A percentile compares a stretch with the other conserved stretches of the same genome.
These are phyloP conservation scores for Acer negundo DNA, from an alignment of 345 rosid genomes.

Conservation along the genomic window DNA sequence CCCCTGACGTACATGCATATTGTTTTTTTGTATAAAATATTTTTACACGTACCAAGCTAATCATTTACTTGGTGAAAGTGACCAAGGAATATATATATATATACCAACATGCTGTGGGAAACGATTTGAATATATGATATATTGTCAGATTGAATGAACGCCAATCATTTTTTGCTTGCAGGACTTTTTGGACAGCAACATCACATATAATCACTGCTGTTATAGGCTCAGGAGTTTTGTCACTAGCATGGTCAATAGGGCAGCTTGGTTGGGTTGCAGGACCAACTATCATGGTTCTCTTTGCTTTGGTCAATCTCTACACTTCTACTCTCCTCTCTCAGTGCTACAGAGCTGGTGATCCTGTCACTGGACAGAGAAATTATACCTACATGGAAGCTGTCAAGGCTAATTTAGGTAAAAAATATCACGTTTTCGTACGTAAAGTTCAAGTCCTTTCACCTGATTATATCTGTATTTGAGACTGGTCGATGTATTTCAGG, in stretches of 20 bases:
- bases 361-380: slow-evolving; percentile 45
- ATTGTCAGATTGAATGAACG: no score
- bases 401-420: slow-evolving; percentile 41
- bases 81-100: no score
- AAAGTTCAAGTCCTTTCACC: no score
- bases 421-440: no score
- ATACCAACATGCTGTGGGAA: no score
- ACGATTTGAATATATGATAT: no score
- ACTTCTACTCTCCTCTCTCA: slow-evolving; percentile 39
- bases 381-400: slow-evolving; percentile 59
- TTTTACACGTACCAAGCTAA: no score
- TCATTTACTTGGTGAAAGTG: neutral
- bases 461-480: no score
- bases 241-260: slow-evolving; percentile 53
- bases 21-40: no score
- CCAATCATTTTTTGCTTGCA: slow-evolving; percentile 4
- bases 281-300: slow-evolving; percentile 39
- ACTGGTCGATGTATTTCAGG: slow-evolving; percentile 25
- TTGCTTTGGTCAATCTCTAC: slow-evolving; percentile 47
- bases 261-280: slow-evolving; percentile 63
- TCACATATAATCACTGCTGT: slow-evolving; percentile 56
- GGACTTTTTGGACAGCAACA: slow-evolving; percentile 50
- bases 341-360: slow-evolving; percentile 53
- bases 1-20: no score
- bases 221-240: slow-evolving; percentile 57